phyloP scores from a whole-genome alignment of 108 stramenopile species.

The Cyclotella cryptica region DNA sequence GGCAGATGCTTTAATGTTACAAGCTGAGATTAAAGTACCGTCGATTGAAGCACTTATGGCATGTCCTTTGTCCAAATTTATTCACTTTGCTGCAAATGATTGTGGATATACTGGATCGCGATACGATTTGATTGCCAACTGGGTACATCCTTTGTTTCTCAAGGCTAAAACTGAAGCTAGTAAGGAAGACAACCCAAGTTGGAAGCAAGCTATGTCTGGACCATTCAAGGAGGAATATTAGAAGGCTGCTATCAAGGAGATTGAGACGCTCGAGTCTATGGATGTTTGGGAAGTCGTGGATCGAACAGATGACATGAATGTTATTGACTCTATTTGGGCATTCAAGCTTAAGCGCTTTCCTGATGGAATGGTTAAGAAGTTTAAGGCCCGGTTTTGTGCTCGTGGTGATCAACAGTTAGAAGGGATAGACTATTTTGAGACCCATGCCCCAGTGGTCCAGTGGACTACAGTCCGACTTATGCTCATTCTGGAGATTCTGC shows the following conservation, averaged over 20 bases:
- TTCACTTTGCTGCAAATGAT: background rate
- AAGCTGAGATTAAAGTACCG: background rate
- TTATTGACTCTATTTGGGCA: background rate
- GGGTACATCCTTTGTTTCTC: conserved; percentile 15
- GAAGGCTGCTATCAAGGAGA: conserved; percentile 45
- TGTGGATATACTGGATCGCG: background rate
- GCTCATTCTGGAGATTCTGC: background rate
- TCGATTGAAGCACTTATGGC: background rate
- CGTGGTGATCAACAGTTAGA: conserved; percentile 51
- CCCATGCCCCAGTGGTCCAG: conserved; percentile 23
- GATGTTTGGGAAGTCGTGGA: conserved; percentile 48
- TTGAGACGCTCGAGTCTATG: conserved; percentile 27
- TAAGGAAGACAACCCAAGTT: conserved; percentile 44
- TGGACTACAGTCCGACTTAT: background rate
- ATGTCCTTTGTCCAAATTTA: background rate
- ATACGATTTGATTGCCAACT: too few relatives aligned
- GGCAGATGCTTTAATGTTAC: background rate
- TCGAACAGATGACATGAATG: background rate
- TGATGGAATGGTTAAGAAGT: background rate
- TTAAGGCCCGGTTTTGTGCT: conserved; percentile 48
- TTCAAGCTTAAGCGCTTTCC: background rate
- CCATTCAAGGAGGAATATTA: conserved; percentile 28
- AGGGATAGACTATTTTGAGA: conserved; percentile 48
- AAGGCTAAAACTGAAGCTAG: background rate
- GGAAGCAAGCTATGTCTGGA: conserved; percentile 53